Base-by-base conservation (phyloP, 2,329 filamentous ascomycete genomes). In the Xylariaceae sp. region DNA sequence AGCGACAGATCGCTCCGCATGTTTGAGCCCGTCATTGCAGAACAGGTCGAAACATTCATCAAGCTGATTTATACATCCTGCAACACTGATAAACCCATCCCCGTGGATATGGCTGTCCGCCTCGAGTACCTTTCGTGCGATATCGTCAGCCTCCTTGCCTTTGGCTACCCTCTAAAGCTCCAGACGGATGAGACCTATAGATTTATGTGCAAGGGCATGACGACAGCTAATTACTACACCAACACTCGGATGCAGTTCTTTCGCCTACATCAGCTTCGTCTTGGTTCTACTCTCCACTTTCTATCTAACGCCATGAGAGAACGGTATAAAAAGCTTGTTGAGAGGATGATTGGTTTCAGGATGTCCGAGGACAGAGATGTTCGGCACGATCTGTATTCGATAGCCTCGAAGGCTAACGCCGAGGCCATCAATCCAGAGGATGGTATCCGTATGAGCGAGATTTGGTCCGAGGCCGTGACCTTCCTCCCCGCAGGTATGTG, bases 401-500 rank as follows among this genome's bases (percentile, higher is more conserved):
- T 47, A 2, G 32, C 12, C 10, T 10, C 6, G 19, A 31, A 45
- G 6, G 38, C 38, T 11, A 22, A 22, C 7, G 14, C 6, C 30
- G 39, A 45, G 6, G 38, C 38, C 11, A 14, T 36, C 7, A 30
- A 47, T 22, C 22, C 27, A 3, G 44, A 17, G 4, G 44, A 51
- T 2, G 18, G 39, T 5, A 43, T 44, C 14, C 44, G 18, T 2
- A 15, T 40, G 12, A 42, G 38, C 14, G 48, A 50, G 19, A 30
- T 50, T 5, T 50, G 42, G 38, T 39, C 42, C 19, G 48, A 50
- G 32, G 48, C 43, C 2, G 31, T 45, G 27, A n/a, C 22, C 2
- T 45, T 46, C 30, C 42, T 50, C 19, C 48, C 43, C 36, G 48
- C 31, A 43, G 40, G 46, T 5, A 40, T n/a, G 14, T 36, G 30